These are phyloP conservation scores for Tricholoma sp. DNA, from an alignment of 768 basidiomycete genomes.

Conservation along the genomic window DNA sequence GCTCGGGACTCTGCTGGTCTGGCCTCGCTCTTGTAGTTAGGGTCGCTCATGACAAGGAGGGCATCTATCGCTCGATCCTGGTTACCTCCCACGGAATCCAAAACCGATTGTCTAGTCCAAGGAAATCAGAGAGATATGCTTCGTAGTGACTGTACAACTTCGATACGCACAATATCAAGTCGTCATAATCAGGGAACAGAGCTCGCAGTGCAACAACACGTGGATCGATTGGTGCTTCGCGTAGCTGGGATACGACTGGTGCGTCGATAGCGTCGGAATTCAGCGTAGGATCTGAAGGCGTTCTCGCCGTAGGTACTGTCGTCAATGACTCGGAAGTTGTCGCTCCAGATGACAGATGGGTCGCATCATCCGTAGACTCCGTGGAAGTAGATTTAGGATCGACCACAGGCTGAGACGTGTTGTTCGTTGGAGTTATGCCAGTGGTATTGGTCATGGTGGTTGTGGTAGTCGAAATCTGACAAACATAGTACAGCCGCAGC, in stretches of 20 bases:
- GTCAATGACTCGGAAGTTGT: slow-evolving; percentile 3
- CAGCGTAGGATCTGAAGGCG: not conserved
- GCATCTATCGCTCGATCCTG: slow-evolving; percentile 74
- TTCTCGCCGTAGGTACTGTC: not conserved
- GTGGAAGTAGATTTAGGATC: not conserved
- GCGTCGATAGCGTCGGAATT: not conserved
- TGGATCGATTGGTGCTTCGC: slow-evolving; percentile 35
- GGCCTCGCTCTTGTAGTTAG: slow-evolving; percentile 51
- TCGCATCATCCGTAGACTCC: not conserved
- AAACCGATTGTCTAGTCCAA: slow-evolving; percentile 50
- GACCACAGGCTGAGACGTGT: not conserved
- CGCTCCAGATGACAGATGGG: not conserved
- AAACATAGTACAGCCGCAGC: not conserved
- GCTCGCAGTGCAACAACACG: slow-evolving; percentile 49
- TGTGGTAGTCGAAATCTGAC: slow-evolving; percentile 6
- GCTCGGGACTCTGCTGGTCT: slow-evolving; percentile 17
- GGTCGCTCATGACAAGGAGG: slow-evolving; percentile 83
- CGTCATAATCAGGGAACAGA: slow-evolving; percentile 82
- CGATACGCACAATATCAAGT: slow-evolving; percentile 53
- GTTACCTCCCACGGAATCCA: slow-evolving; percentile 66
- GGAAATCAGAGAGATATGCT: slow-evolving; percentile 1
- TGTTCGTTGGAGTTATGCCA: not conserved
- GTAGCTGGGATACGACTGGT: slow-evolving; percentile 3
- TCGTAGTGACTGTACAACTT: not conserved
- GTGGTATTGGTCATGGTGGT: slow-evolving; percentile 12